Conservation (phyloP, 371 early-diverging fungal species). For the Mortierella sp. region DNA sequence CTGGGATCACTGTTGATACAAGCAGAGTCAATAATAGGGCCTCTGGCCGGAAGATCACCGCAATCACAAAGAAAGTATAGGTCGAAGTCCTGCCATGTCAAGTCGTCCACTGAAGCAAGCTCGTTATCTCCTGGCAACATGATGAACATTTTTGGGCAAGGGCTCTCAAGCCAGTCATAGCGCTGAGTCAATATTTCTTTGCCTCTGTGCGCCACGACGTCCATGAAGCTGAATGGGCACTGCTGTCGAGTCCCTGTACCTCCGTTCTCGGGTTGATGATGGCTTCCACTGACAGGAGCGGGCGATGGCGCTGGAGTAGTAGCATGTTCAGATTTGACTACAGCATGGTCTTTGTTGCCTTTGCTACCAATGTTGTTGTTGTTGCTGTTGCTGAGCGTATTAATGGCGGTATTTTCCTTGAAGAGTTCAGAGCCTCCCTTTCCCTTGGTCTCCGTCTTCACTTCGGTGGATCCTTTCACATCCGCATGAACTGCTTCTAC, state of each 20-base stretch:
- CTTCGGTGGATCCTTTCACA: background rate
- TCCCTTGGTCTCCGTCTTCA: background rate
- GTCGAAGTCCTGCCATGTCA: slow-evolving; percentile 33
- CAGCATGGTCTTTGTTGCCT: background rate
- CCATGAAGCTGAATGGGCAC: slow-evolving; percentile 13
- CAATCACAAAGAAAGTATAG: slow-evolving; percentile 45
- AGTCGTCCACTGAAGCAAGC: background rate
- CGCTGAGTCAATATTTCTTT: slow-evolving; percentile 28
- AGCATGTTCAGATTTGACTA: background rate
- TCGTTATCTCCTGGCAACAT: slow-evolving; percentile 26
- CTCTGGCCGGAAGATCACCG: slow-evolving; percentile 17
- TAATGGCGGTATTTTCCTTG: background rate
- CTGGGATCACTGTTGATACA: background rate
- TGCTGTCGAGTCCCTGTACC: background rate
- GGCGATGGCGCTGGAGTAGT: background rate
- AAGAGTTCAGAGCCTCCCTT: background rate
- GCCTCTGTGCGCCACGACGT: slow-evolving; percentile 27
- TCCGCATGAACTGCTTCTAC: background rate
- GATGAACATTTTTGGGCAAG: slow-evolving; percentile 33
- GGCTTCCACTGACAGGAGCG: background rate
- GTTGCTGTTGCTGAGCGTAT: background rate
- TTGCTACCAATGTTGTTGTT: background rate
- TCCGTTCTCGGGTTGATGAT: slow-evolving; percentile 2
- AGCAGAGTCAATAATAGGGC: background rate
- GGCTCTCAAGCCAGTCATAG: slow-evolving; percentile 42